Percentiles rank a stretch among this genome's conserved stretches.
These are phyloP conservation scores for Leishmania lainsoni DNA, from an alignment of 208 protist species.

Conservation along the genomic window DNA sequence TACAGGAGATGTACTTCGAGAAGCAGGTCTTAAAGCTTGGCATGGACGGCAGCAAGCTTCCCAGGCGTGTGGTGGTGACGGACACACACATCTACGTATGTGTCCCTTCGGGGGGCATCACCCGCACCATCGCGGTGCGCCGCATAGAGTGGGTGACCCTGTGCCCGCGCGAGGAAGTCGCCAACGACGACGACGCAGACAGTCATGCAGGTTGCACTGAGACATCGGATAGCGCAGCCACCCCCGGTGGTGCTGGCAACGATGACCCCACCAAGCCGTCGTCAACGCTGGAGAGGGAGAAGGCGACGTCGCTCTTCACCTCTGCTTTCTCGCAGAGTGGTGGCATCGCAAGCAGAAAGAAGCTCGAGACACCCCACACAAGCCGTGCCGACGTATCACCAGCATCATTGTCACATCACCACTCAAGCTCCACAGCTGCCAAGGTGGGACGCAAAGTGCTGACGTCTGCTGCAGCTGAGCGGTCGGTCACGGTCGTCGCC, in stretches of 20 bases:
- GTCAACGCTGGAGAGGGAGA: background rate
- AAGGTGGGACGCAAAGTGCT: background rate
- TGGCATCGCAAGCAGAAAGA: background rate
- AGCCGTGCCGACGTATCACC: background rate
- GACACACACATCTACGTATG: slow-evolving; percentile 43
- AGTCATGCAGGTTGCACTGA: background rate
- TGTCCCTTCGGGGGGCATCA: slow-evolving; percentile 49
- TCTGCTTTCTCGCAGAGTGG: slow-evolving; percentile 7
- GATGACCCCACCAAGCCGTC: background rate
- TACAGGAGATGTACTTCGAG: slow-evolving; percentile 20
- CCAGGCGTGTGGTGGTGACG: slow-evolving; percentile 42
- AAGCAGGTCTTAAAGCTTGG: slow-evolving; percentile 51
- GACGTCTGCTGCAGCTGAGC: background rate
- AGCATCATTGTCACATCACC: background rate
- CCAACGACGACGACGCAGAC: slow-evolving; percentile 9
- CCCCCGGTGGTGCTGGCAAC: background rate
- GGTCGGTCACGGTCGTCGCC: slow-evolving; percentile 23
- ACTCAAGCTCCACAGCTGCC: background rate
- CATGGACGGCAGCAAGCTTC: slow-evolving; percentile 45
- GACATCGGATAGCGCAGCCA: background rate
- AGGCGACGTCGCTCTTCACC: slow-evolving; percentile 7
- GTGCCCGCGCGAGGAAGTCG: slow-evolving; percentile 19
- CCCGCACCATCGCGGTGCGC: slow-evolving; percentile 38
- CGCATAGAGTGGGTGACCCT: slow-evolving; percentile 38
- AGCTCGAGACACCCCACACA: background rate